Evolutionary conservation across 2,329 filamentous ascomycete species (phyloP).

Genomic region (Daldinia eschscholtzii): DNA sequence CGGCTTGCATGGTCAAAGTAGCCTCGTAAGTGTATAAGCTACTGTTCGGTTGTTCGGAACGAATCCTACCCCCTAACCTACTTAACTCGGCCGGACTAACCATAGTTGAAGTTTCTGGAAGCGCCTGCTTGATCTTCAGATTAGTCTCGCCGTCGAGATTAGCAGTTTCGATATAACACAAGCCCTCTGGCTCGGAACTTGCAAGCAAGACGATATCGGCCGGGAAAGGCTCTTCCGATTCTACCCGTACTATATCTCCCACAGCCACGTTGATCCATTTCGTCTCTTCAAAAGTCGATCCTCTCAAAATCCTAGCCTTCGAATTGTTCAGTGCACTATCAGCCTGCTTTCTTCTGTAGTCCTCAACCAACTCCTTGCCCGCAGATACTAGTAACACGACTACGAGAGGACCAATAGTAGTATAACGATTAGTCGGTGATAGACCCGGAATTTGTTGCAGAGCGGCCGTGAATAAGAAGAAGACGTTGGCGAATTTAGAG

Average conservation of each 20-base stretch:
- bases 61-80: slow-evolving; percentile 84
- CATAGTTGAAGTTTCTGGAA: slow-evolving; percentile 89
- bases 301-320: slow-evolving; percentile 83
- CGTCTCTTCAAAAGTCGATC: slow-evolving; percentile 85
- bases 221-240: slow-evolving; percentile 95
- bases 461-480: slow-evolving; percentile 97
- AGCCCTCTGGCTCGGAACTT: slow-evolving; percentile 94
- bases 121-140: slow-evolving; percentile 96
- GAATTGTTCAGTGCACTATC: slow-evolving; percentile 91
- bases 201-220: slow-evolving; percentile 93
- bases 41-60: slow-evolving; percentile 97
- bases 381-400: slow-evolving; percentile 95
- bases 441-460: slow-evolving; percentile 96
- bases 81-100: slow-evolving; percentile 90
- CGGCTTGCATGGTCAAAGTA: slow-evolving; percentile 89
- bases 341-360: slow-evolving; percentile 88
- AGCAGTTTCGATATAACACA: slow-evolving; percentile 98
- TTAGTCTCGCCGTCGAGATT: slow-evolving; percentile 99
- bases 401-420: slow-evolving; percentile 92
- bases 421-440: slow-evolving; percentile 94
- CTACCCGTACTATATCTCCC: slow-evolving; percentile 91
- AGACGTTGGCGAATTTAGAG: slow-evolving; percentile 98
- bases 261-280: slow-evolving; percentile 96
- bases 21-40: slow-evolving; percentile 99
- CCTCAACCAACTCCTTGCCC: slow-evolving; percentile 93